Evolutionary conservation across 2,329 filamentous ascomycete species (phyloP).

Genomic region (Xylariaceae sp.): DNA sequence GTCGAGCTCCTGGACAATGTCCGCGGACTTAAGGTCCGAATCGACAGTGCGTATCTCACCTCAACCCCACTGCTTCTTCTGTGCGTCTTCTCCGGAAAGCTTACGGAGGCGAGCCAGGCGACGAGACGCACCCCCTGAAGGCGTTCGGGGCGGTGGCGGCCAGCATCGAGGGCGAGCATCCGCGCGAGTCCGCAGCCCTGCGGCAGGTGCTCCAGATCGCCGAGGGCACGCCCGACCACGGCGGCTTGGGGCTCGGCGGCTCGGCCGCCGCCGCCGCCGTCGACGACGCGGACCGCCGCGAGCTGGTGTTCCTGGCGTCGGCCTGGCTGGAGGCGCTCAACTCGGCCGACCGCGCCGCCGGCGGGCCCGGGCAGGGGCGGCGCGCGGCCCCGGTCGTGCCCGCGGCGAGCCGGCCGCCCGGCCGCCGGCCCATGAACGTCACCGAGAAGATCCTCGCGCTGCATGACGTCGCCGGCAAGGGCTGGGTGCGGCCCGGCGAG

Average conservation of each 20-base stretch:
- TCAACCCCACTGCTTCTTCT: no score
- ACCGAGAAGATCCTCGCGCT: constrained; percentile 38
- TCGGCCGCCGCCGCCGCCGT: constrained; percentile 3
- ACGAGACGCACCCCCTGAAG: neutral
- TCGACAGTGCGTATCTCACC: neutral
- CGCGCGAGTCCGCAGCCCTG: neutral
- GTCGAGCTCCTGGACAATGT: neutral
- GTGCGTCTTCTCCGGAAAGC: no score
- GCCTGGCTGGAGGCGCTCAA: constrained; percentile 23
- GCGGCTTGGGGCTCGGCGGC: constrained; percentile 17
- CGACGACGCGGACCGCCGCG: constrained; percentile 6
- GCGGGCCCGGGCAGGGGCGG: constrained; percentile 7
- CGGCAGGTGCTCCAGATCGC: neutral
- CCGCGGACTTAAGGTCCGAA: neutral
- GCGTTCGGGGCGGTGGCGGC: neutral
- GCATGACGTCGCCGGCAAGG: constrained; percentile 29
- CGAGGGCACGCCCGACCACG: constrained; percentile 12
- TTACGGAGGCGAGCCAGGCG: neutral
- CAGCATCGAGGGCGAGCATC: neutral
- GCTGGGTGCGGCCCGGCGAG: constrained; percentile 29
- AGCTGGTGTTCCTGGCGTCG: constrained; percentile 21
- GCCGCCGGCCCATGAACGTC: constrained; percentile 30
- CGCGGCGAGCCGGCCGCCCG: constrained; percentile 7
- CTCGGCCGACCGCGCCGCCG: constrained; percentile 17
- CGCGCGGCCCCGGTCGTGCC: neutral